Evolutionary conservation across 805 yeast genomes (phyloP).

Genomic region (Candida sakaeoensis): DNA sequence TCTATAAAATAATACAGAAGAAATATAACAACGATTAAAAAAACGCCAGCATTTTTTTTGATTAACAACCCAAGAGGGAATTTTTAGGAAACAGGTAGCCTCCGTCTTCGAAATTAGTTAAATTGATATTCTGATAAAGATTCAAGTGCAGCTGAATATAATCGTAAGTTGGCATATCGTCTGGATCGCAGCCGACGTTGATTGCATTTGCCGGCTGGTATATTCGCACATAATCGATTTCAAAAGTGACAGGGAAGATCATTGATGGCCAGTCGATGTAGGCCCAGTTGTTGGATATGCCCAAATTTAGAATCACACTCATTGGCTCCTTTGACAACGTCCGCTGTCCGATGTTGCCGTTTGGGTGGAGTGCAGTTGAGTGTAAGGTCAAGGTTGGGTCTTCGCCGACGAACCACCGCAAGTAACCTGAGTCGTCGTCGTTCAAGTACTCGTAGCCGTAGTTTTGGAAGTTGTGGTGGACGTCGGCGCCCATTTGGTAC

Average conservation of each 20-base stretch:
- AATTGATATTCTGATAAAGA: conserved; percentile 67
- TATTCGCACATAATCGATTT: conserved; percentile 80
- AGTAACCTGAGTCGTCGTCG: conserved; percentile 61
- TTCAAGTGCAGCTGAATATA: conserved; percentile 68
- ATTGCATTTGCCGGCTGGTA: conserved; percentile 73
- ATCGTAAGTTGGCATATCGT: conserved; percentile 76
- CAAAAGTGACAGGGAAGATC: conserved; percentile 72
- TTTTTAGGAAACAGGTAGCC: conserved; percentile 55
- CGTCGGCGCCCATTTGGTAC: conserved; percentile 63
- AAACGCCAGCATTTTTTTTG: conserved; percentile 4
- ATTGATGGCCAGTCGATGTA: conserved; percentile 86
- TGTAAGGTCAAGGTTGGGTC: conserved; percentile 71
- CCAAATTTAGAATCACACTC: conserved; percentile 83
- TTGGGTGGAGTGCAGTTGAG: conserved; percentile 76
- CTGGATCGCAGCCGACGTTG: conserved; percentile 81
- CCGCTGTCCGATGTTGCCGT: conserved; percentile 87
- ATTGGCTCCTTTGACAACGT: conserved; percentile 85
- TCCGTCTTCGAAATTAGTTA: conserved; percentile 70
- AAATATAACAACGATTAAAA: not conserved
- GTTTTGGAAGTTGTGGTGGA: conserved; percentile 53
- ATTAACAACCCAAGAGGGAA: conserved; percentile 22
- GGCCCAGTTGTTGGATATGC: conserved; percentile 89
- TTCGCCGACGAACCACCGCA: conserved; percentile 84
- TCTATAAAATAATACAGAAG: not conserved
- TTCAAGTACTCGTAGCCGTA: conserved; percentile 77